A percentile compares a stretch with the other conserved stretches of the same genome.
These are phyloP conservation scores for Heliosperma pusillum DNA, from an alignment of 148 eudicot genomes.

Conservation along the genomic window DNA sequence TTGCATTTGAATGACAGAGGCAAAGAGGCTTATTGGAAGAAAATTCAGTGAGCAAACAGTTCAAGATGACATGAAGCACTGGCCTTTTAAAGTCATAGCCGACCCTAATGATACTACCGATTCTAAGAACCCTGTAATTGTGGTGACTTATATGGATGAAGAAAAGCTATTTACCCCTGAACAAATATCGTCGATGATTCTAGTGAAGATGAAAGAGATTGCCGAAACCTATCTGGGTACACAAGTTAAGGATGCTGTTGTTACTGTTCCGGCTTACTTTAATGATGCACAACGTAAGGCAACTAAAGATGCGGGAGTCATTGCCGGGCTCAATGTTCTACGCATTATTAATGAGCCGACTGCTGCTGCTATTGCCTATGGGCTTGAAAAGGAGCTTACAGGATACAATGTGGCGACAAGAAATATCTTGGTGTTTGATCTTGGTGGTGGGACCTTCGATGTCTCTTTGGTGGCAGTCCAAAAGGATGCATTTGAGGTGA, in stretches of 20 bases:
- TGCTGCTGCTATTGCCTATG: conserved; percentile 19
- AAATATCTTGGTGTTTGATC: conserved; percentile 6
- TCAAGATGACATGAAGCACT: conserved; percentile 11
- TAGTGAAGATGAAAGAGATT: conserved; percentile 15
- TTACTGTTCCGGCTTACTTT: conserved; percentile 30
- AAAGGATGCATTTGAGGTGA: background rate
- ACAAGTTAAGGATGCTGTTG: conserved; percentile 12
- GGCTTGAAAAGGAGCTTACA: background rate
- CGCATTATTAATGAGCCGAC: conserved; percentile 17
- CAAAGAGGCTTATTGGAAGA: conserved; percentile 19
- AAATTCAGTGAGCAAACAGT: conserved; percentile 5
- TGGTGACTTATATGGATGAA: conserved; percentile 20
- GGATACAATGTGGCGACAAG: background rate
- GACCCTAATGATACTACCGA: no score
- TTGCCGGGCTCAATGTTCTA: conserved; percentile 18
- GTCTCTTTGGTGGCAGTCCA: conserved; percentile 5
- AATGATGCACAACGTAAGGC: conserved; percentile 19
- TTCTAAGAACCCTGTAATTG: conserved; percentile 9
- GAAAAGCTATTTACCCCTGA: conserved; percentile 21
- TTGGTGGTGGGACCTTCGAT: conserved; percentile 20
- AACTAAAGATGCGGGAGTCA: conserved; percentile 9
- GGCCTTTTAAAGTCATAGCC: background rate
- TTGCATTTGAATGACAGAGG: conserved; percentile 15
- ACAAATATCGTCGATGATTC: conserved; percentile 27
- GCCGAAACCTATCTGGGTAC: conserved; percentile 1